These are phyloP conservation scores for Flaveria ramosissima DNA, from an alignment of 129 eudicot genomes.

Conservation along the genomic window DNA sequence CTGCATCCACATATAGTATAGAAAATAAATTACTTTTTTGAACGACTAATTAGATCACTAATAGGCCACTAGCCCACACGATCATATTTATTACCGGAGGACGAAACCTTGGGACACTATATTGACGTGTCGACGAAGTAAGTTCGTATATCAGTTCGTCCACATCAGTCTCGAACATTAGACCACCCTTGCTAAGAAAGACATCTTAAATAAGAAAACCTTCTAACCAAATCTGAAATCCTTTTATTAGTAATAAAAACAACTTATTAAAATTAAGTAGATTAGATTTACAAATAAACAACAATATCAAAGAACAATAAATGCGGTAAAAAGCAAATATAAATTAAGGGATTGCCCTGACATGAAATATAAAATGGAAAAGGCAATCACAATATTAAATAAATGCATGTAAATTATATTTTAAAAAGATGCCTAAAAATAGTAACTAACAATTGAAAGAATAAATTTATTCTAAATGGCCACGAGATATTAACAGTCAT, in stretches of 20 bases:
- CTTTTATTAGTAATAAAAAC: not conserved
- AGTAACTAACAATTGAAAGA: not conserved
- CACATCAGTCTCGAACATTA: too few relatives aligned
- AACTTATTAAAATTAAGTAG: not conserved
- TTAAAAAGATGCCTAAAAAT: not conserved
- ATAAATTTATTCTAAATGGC: not conserved
- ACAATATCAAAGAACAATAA: constrained; percentile 4
- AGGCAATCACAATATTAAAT: not conserved
- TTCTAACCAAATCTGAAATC: too few relatives aligned
- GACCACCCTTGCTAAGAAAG: too few relatives aligned
- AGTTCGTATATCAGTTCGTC: too few relatives aligned
- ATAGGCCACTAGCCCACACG: too few relatives aligned
- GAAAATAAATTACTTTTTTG: too few relatives aligned
- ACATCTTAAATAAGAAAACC: too few relatives aligned
- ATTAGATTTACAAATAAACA: not conserved
- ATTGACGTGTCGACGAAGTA: too few relatives aligned
- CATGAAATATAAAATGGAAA: not conserved
- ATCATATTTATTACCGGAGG: too few relatives aligned
- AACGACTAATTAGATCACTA: too few relatives aligned
- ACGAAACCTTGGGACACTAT: too few relatives aligned
- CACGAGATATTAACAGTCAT: not conserved
- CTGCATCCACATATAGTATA: too few relatives aligned
- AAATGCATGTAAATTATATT: constrained; percentile 1
- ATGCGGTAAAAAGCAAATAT: not conserved
- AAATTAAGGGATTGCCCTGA: not conserved